Evolutionary conservation across 2,329 filamentous ascomycete species (phyloP).

Genomic region (Phaeosphaeriaceae sp.): DNA sequence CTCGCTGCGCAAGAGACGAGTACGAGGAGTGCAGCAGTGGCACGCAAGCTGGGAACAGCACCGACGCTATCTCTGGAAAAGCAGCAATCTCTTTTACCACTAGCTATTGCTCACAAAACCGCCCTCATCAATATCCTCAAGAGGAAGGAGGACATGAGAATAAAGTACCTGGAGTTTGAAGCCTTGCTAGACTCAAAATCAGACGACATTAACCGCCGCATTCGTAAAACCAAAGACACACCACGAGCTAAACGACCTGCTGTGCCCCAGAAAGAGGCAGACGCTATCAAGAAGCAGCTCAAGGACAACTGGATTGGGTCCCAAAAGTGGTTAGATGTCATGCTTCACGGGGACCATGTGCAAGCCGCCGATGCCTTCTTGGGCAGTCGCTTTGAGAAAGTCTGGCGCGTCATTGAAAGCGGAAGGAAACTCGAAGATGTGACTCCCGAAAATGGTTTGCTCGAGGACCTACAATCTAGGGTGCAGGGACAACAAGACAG

Average conservation of each 20-base stretch:
- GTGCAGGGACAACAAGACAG: constrained; percentile 71
- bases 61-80: constrained; percentile 36
- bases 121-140: constrained; percentile 67
- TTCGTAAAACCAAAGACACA: constrained; percentile 49
- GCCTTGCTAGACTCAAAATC: constrained; percentile 70
- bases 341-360: constrained; percentile 70
- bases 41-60: constrained; percentile 58
- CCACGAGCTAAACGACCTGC: constrained; percentile 33
- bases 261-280: constrained; percentile 39
- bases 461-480: constrained; percentile 74
- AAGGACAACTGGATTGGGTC: constrained; percentile 80
- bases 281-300: constrained; percentile 63
- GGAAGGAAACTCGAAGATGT: constrained; percentile 65
- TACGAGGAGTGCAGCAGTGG: constrained; percentile 44
- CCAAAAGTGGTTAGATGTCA: constrained; percentile 72
- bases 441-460: constrained; percentile 57
- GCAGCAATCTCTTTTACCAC: constrained; percentile 60
- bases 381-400: constrained; percentile 68
- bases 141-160: constrained; percentile 65
- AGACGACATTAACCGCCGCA: constrained; percentile 61
- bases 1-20: constrained; percentile 59
- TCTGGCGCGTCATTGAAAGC: constrained; percentile 72
- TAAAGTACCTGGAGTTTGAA: constrained; percentile 68
- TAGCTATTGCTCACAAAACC: constrained; percentile 75
- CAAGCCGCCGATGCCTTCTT: constrained; percentile 68